Evolutionary conservation across 1,284 basidiomycete species (phyloP), one percentile per base, ranked within the genome.

Genomic region (Malassezia nana): DNA sequence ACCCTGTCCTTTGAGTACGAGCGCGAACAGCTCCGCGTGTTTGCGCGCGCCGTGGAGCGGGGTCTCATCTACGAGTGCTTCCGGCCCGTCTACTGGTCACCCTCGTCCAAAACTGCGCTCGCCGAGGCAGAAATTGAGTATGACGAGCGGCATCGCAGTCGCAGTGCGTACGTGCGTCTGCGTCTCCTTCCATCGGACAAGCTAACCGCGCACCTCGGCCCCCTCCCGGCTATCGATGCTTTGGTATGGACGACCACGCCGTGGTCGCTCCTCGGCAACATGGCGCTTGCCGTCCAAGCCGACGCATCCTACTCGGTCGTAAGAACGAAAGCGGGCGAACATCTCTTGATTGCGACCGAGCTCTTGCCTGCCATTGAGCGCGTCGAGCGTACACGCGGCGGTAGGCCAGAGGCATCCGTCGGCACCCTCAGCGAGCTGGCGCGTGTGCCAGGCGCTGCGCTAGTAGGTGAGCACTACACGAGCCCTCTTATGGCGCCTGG

Each of bases 221-320:
- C 80, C 16, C 13, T 33, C 5, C 30, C 45, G 15, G n/a, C 31
- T 3, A 20, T 22, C 24, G 16, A 33, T 15, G 65, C 92, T 9
- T 77, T 90, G 28, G 85, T 95, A n/a, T 99, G 94, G 94, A 98
- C 92, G 1, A 99, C 94, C 0, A 98, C 92, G 0, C 89, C 94
- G 0, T 99, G 92, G 92, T 95, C 89, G 6, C 77, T 98, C 42
- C 88, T 88, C 1, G 88, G 89, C 0, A 98, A 99, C 69, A 89
- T 92, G 90, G 90, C 85, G 5, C 85, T 98, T 46, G 86, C 88
- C 2, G 84, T 91, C 1, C 80, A 89, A 63, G 77, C 81, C 0
- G 82, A 85, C 0, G 78, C 94, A 63, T 72, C 76, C 5, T 98
- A 98, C 70, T 78, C 78, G 15, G 65, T 90, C 6, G 78, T 86